Percentiles rank a stretch among this genome's conserved stretches.
phyloP scores from a whole-genome alignment of 805 yeast species.

The Saturnispora kantuleensis region DNA sequence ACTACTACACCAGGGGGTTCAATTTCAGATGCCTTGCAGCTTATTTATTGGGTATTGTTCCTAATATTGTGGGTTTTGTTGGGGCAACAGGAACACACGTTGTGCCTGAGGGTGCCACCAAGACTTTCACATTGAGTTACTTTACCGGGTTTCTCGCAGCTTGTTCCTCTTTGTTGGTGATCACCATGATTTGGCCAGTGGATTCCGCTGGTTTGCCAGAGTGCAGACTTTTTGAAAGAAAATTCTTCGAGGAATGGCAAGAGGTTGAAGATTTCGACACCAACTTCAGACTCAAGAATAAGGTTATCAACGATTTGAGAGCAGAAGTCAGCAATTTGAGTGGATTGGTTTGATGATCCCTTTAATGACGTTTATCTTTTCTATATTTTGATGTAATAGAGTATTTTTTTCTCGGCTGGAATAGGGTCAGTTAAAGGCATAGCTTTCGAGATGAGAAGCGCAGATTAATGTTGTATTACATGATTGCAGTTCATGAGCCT shows the following conservation, averaged over 20 bases:
- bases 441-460: too few relatives aligned
- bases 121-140: constrained; percentile 14
- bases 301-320: background rate
- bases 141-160: constrained; percentile 57
- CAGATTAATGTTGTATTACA: too few relatives aligned
- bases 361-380: background rate
- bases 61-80: constrained; percentile 24
- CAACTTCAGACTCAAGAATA: constrained; percentile 9
- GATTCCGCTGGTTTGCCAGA: constrained; percentile 30
- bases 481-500: too few relatives aligned
- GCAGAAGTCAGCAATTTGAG: background rate
- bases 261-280: constrained; percentile 56
- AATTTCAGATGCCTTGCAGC: constrained; percentile 25
- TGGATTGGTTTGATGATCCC: background rate
- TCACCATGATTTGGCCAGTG: constrained; percentile 44
- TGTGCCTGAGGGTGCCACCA: constrained; percentile 9
- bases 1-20: constrained; percentile 26
- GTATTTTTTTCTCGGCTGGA: too few relatives aligned
- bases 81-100: constrained; percentile 11
- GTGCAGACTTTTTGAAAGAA: constrained; percentile 34
- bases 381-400: background rate
- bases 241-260: constrained; percentile 54
- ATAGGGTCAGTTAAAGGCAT: too few relatives aligned
- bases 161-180: constrained; percentile 40
- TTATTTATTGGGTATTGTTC: constrained; percentile 10